These are phyloP conservation scores for Chlamydomonas asymmetrica DNA, from an alignment of 139 green algal genomes.

Conservation along the genomic window DNA sequence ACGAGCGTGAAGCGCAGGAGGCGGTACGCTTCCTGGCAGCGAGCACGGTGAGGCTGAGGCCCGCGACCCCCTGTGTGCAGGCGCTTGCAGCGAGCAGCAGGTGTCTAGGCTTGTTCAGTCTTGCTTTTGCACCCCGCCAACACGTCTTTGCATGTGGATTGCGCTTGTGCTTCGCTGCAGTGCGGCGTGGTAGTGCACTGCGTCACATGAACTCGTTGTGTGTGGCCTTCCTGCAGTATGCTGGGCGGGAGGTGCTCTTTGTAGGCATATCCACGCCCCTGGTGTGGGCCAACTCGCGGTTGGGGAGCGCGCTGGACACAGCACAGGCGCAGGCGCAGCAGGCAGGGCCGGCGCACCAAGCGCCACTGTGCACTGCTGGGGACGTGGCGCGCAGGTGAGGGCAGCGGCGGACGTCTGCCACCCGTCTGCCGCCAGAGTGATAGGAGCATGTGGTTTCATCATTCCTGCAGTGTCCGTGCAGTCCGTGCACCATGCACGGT, in stretches of 20 bases:
- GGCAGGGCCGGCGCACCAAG: too few species aligned
- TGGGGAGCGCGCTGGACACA: too few species aligned
- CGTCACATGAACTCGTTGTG: background rate
- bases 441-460: too few species aligned
- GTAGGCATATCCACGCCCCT: slow-evolving; percentile 56
- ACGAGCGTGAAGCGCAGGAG: slow-evolving; percentile 25
- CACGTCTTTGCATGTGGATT: background rate
- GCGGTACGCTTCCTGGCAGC: slow-evolving; percentile 15
- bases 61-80: background rate
- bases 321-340: too few species aligned
- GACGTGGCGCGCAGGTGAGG: too few species aligned
- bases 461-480: too few species aligned
- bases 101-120: background rate
- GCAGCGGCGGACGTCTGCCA: too few species aligned
- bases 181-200: background rate
- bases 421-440: too few species aligned
- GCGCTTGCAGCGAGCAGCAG: background rate
- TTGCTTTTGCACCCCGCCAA: background rate
- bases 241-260: slow-evolving; percentile 40
- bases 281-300: too few species aligned
- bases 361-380: too few species aligned
- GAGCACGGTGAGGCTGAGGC: slow-evolving; percentile 20
- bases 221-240: slow-evolving; percentile 20
- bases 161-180: background rate
- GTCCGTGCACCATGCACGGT: too few species aligned